Evolutionary conservation across 805 yeast genomes (phyloP).

Genomic region (Naumovozyma castellii): DNA sequence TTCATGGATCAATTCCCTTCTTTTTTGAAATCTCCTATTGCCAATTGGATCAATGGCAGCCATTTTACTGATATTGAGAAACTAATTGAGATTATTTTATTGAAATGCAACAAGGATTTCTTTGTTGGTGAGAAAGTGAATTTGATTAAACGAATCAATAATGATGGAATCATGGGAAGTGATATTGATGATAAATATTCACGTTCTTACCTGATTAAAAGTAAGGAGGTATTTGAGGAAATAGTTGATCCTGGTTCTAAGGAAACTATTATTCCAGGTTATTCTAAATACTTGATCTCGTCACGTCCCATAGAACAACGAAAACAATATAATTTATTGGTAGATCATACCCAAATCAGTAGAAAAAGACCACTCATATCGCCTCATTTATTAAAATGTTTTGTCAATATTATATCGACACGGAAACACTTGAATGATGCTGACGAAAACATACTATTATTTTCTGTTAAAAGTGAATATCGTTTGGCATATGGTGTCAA

Average conservation of each 20-base stretch:
- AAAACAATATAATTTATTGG: conserved; percentile 38
- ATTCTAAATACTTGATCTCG: conserved; percentile 61
- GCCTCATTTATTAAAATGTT: conserved; percentile 79
- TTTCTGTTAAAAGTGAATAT: background rate
- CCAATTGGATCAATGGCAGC: conserved; percentile 68
- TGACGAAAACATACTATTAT: background rate
- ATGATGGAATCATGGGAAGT: too few species aligned
- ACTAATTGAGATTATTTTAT: conserved; percentile 73
- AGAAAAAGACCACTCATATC: conserved; percentile 79
- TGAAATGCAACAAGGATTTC: conserved; percentile 61
- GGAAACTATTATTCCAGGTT: conserved; percentile 39
- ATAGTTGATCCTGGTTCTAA: conserved; percentile 24
- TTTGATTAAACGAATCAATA: background rate
- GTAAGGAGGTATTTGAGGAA: conserved; percentile 65
- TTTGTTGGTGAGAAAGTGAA: conserved; percentile 78
- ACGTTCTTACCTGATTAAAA: conserved; percentile 48
- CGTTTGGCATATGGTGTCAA: background rate
- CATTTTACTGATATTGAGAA: conserved; percentile 68
- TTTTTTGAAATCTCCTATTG: conserved; percentile 75
- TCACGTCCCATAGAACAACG: background rate
- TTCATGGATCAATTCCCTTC: conserved; percentile 78
- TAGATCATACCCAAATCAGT: conserved; percentile 60
- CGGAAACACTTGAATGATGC: background rate
- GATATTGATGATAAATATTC: too few species aligned
- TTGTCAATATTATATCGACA: conserved; percentile 32